Evolutionary conservation across 225 moss, liverwort and hornwort species (phyloP).

Genomic region (Marchantia polymorpha): DNA sequence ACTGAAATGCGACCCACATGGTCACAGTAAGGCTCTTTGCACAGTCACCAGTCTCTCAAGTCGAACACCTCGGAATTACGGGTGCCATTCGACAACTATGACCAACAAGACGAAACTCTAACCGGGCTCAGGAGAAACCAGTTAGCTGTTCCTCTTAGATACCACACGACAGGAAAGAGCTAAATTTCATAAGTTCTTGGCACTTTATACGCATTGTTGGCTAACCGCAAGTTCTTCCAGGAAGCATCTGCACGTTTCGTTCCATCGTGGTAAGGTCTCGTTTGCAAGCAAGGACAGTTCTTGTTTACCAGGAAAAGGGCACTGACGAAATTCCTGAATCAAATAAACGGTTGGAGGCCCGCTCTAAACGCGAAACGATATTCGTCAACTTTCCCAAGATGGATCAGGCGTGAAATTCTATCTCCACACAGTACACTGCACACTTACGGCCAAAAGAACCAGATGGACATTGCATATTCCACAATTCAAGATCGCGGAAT

Average conservation of each 20-base stretch:
- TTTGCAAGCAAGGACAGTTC: neutral
- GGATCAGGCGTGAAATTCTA: neutral
- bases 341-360: neutral
- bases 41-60: neutral
- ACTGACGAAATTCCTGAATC: too few relatives aligned
- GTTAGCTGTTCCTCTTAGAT: constrained; percentile 2
- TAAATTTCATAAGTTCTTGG: neutral
- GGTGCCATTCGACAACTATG: too few relatives aligned
- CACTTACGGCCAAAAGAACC: neutral
- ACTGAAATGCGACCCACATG: neutral
- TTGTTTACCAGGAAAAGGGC: too few relatives aligned
- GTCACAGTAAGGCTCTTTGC: neutral
- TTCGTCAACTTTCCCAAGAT: neutral
- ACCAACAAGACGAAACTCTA: neutral
- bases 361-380: neutral
- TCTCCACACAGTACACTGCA: neutral
- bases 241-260: neutral
- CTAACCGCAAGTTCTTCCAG: neutral
- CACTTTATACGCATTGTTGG: neutral
- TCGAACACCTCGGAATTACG: neutral
- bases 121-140: neutral
- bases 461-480: neutral
- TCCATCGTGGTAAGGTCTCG: neutral
- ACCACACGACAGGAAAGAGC: neutral
- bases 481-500: neutral